A percentile compares a stretch with the other conserved stretches of the same genome.
Conservation (phyloP, 2,329 filamentous ascomycete species). For the Pseudocercospora fijiensis region DNA sequence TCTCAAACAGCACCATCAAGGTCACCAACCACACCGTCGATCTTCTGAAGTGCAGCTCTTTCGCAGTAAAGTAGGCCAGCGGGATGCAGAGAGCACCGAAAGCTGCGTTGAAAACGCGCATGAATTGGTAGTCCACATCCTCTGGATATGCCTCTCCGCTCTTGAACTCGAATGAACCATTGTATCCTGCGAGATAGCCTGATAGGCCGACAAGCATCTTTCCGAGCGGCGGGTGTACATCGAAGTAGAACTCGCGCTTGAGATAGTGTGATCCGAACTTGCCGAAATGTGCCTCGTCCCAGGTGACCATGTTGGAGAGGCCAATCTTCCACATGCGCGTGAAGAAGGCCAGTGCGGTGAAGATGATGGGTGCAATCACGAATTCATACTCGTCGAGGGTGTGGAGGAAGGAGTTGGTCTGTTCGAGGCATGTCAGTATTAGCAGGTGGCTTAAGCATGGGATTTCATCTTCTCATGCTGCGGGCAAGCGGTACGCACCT, state of each 20-base stretch:
- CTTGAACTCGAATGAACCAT: slow-evolving; percentile 99
- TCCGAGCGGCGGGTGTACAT: slow-evolving; percentile 90
- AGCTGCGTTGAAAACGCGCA: slow-evolving; percentile 94
- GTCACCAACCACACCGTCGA: slow-evolving; percentile 93
- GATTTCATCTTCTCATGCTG: background rate
- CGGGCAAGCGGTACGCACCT: slow-evolving; percentile 39
- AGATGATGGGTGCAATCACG: slow-evolving; percentile 62
- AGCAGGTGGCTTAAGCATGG: background rate
- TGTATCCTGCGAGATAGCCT: slow-evolving; percentile 94
- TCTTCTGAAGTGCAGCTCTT: slow-evolving; percentile 80
- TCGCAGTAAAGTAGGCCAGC: slow-evolving; percentile 91
- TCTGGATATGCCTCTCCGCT: slow-evolving; percentile 93
- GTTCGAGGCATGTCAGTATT: slow-evolving; percentile 2
- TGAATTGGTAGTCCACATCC: slow-evolving; percentile 95
- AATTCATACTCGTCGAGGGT: slow-evolving; percentile 63
- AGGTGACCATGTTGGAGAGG: slow-evolving; percentile 69
- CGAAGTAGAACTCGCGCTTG: slow-evolving; percentile 99
- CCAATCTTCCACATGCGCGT: slow-evolving; percentile 68
- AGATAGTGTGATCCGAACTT: slow-evolving; percentile 99
- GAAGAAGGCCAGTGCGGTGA: slow-evolving; percentile 63
- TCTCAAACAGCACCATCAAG: slow-evolving; percentile 96
- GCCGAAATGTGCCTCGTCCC: slow-evolving; percentile 80
- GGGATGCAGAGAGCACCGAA: slow-evolving; percentile 93
- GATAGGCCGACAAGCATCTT: slow-evolving; percentile 98
- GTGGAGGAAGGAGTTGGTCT: slow-evolving; percentile 57